These are phyloP conservation scores for Cercospora berteroae DNA, from an alignment of 2,329 filamentous ascomycete species.

Conservation along the genomic window DNA sequence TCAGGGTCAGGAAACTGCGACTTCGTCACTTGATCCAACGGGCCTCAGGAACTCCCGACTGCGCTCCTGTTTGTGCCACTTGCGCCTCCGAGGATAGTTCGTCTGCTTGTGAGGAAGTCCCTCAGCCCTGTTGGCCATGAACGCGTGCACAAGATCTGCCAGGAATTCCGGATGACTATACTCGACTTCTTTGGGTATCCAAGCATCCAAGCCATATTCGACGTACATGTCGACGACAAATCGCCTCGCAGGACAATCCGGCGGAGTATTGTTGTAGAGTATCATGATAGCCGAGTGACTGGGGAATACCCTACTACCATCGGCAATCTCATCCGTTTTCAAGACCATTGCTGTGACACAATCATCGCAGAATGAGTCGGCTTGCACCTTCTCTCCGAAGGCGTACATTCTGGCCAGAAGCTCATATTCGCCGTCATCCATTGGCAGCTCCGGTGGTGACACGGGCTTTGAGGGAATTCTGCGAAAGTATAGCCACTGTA, in stretches of 20 bases:
- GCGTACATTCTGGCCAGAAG: slow-evolving; percentile 21
- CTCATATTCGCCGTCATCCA: slow-evolving; percentile 26
- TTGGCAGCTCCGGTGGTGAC: slow-evolving; percentile 22
- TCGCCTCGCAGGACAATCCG: slow-evolving; percentile 17
- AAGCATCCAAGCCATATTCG: slow-evolving; percentile 26
- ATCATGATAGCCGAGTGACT: slow-evolving; percentile 24
- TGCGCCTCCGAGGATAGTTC: slow-evolving; percentile 20
- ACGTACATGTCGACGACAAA: slow-evolving; percentile 27
- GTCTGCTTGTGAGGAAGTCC: slow-evolving; percentile 20
- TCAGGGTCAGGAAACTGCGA: background rate
- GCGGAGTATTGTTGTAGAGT: slow-evolving; percentile 23
- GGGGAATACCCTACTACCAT: slow-evolving; percentile 24
- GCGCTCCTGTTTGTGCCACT: slow-evolving; percentile 23
- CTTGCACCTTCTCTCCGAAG: slow-evolving; percentile 28
- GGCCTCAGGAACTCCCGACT: slow-evolving; percentile 20
- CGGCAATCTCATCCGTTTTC: slow-evolving; percentile 25
- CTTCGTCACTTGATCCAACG: background rate
- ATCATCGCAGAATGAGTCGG: slow-evolving; percentile 22
- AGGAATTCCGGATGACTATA: slow-evolving; percentile 23
- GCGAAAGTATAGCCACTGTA: slow-evolving; percentile 27
- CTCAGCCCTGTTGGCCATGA: slow-evolving; percentile 14
- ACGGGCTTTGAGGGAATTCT: slow-evolving; percentile 23
- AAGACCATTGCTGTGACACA: slow-evolving; percentile 26
- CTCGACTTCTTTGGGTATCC: slow-evolving; percentile 24
- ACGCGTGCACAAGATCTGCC: slow-evolving; percentile 22